phyloP scores from a whole-genome alignment of 352 stramenopile genomes.

The Phytophthora syringae region DNA sequence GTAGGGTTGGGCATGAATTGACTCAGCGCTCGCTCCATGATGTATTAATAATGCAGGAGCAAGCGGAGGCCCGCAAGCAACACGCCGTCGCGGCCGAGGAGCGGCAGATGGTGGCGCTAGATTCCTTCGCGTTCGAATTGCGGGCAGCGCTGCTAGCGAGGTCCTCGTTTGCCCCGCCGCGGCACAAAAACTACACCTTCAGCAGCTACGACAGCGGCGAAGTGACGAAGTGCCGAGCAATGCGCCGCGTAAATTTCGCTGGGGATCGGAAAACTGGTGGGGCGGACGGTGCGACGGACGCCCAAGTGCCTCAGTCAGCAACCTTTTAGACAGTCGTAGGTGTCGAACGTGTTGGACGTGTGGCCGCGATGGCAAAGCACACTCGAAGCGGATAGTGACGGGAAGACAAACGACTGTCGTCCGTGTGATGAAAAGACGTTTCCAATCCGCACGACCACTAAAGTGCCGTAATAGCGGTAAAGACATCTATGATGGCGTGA shows the following conservation, averaged over 20 bases:
- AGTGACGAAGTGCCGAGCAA: conserved; percentile 15
- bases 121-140: conserved; percentile 30
- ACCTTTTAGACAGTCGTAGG: conserved; percentile 11
- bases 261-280: conserved; percentile 27
- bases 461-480: too few species aligned
- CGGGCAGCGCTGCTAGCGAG: not conserved
- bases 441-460: too few species aligned
- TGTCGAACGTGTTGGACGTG: not conserved
- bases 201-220: conserved; percentile 19
- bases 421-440: too few species aligned
- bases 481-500: too few species aligned
- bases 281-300: conserved; percentile 7
- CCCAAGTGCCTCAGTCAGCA: conserved; percentile 10
- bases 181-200: conserved; percentile 21
- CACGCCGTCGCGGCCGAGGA: not conserved
- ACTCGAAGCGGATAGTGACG: not conserved
- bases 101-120: conserved; percentile 13
- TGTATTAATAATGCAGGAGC: conserved; percentile 5
- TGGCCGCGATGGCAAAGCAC: not conserved
- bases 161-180: not conserved
- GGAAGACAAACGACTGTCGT: not conserved
- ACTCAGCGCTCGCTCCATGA: not conserved
- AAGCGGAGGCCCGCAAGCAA: conserved; percentile 9
- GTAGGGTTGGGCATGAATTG: conserved; percentile 19
- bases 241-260: not conserved